A percentile compares a stretch with the other conserved stretches of the same genome.
These are phyloP conservation scores for Westerdykella ornata DNA, from an alignment of 2,329 filamentous ascomycete genomes.

Conservation along the genomic window DNA sequence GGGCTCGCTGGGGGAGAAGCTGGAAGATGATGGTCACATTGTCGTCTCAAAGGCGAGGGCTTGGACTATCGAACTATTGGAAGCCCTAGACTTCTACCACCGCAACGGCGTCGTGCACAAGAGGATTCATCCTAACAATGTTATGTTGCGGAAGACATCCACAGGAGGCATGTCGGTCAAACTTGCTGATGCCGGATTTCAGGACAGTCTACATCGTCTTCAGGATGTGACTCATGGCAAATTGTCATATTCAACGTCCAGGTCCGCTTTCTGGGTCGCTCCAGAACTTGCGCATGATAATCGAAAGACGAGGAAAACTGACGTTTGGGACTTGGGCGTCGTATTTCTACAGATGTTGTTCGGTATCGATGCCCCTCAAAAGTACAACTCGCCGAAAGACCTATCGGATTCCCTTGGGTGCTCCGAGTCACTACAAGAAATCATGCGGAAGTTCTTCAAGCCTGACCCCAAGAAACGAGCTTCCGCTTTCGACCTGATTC, in stretches of 20 bases:
- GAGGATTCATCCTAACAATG: slow-evolving; percentile 70
- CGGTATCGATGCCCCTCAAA: slow-evolving; percentile 67
- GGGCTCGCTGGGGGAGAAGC: slow-evolving; percentile 72
- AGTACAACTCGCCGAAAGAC: slow-evolving; percentile 70
- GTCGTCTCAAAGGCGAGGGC: slow-evolving; percentile 69
- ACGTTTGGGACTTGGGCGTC: slow-evolving; percentile 92
- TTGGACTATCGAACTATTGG: slow-evolving; percentile 87
- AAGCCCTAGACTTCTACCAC: slow-evolving; percentile 82
- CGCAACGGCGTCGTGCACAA: slow-evolving; percentile 77
- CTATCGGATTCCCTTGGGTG: slow-evolving; percentile 65
- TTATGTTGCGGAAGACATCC: slow-evolving; percentile 65
- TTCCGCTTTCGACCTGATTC: slow-evolving; percentile 67
- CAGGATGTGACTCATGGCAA: slow-evolving; percentile 47
- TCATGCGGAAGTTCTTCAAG: slow-evolving; percentile 79
- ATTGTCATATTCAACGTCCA: slow-evolving; percentile 53
- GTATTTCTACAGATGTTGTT: slow-evolving; percentile 92
- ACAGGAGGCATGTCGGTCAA: slow-evolving; percentile 64
- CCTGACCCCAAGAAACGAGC: slow-evolving; percentile 76
- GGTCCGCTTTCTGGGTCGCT: slow-evolving; percentile 75
- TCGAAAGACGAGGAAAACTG: slow-evolving; percentile 63
- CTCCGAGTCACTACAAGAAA: slow-evolving; percentile 68
- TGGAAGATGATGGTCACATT: slow-evolving; percentile 71
- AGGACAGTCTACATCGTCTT: slow-evolving; percentile 60
- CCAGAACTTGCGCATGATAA: slow-evolving; percentile 64
- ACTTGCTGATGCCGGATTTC: slow-evolving; percentile 66